Base-by-base conservation (phyloP, 2,329 filamentous ascomycete genomes). In the Alternaria incomplexa region DNA sequence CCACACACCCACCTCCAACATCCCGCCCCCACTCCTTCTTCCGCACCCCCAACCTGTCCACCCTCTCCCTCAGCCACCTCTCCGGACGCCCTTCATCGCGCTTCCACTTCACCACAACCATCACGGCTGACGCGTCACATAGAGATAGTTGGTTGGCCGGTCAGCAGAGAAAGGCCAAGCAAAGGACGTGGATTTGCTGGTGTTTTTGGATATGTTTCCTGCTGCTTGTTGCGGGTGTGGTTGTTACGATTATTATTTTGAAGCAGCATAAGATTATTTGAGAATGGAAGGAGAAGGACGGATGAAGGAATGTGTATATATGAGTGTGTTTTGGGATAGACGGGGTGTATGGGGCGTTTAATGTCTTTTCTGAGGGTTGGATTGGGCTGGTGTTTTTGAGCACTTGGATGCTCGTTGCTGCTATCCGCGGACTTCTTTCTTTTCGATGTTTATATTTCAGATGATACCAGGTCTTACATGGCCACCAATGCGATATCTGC, bases 111-210 rank as follows among this genome's bases (percentile, higher is more conserved):
- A 76, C 74, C 68, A 78, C 77, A 6, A 69, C 67, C 22, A 74
- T 78, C 36, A 65, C 70, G 40, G 66, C 68, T 75, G 67, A 76
- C 73, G 66, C 69, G 15, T 46, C 58, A 11, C 63, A 64, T 66
- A 88, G 85, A 61, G 79, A 85, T 66, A 82, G 81, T 55, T 89
- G 87, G 87, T 85, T 89, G 30, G 80, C 80, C 36, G 78, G 79
- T 7, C 82, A 88, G 76, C 78, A 80, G 15, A 75, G 75, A 52
- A 88, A 88, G 69, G 79, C 79, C 58, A 71, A 75, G 5, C 82
- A 81, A 50, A 80, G 83, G 10, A 82, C 82, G 22, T 81, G 81
- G 55, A 80, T 87, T 55, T 85, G 83, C 68, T 84, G 80, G 77
- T 64, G 68, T 13, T 85, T 85, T 70, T 85, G 83, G 83, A 61